Evolutionary conservation across 352 stramenopile genomes (phyloP).

Genomic region (Pseudoperonospora humuli): DNA sequence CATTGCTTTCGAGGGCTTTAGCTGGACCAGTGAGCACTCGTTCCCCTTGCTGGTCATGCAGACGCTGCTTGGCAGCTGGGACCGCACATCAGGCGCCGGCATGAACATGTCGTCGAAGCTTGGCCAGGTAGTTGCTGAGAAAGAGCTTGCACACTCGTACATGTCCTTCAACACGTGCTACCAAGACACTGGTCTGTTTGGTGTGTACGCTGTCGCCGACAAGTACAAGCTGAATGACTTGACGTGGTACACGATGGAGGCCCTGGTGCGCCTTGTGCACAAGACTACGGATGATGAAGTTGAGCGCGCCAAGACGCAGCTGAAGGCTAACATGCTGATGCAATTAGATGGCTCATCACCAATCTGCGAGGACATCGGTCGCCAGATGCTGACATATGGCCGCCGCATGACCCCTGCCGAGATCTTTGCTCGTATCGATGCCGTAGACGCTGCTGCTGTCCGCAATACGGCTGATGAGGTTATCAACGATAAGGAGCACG

Average conservation of each 20-base stretch:
- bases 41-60: conserved; percentile 99
- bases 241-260: conserved; percentile 92
- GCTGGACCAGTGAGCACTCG: conserved; percentile 96
- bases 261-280: conserved; percentile 93
- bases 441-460: conserved; percentile 94
- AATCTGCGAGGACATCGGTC: conserved; percentile 99
- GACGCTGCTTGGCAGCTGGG: conserved; percentile 89
- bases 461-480: conserved; percentile 78
- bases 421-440: conserved; percentile 98
- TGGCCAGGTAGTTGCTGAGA: conserved; percentile 93
- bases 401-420: conserved; percentile 97
- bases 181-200: conserved; percentile 99
- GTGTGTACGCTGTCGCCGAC: conserved; percentile 94
- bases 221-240: conserved; percentile 94
- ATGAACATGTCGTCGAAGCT: conserved; percentile 95
- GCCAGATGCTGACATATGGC: conserved; percentile 95
- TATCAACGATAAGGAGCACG: conserved; percentile 99
- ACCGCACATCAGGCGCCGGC: conserved; percentile 87
- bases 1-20: conserved; percentile 96
- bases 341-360: conserved; percentile 97
- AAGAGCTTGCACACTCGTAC: conserved; percentile 96
- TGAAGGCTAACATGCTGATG: conserved; percentile 99
- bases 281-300: conserved; percentile 96
- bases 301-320: conserved; percentile 95
- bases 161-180: conserved; percentile 99